Evolutionary conservation across 2,329 filamentous ascomycete species (phyloP).

Genomic region (Cercospora sp.): DNA sequence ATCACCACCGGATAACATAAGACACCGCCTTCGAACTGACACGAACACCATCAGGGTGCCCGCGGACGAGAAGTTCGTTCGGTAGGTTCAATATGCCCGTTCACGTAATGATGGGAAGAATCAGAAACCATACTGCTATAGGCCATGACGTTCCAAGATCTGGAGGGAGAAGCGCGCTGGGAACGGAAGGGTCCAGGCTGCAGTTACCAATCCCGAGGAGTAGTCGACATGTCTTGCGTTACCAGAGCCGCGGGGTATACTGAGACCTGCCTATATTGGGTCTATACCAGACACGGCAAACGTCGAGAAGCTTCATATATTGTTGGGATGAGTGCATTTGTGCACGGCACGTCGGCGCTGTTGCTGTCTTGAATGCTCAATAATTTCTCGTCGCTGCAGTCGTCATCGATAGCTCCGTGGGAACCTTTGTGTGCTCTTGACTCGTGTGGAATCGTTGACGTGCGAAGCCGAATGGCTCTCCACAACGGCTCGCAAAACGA

Average conservation of each 20-base stretch:
- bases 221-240: neutral
- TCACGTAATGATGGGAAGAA: neutral
- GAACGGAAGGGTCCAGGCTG: neutral
- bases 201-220: neutral
- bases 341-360: neutral
- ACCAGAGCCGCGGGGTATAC: neutral
- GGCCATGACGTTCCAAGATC: neutral
- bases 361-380: neutral
- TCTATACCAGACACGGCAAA: neutral
- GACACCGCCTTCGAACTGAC: neutral
- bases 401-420: neutral
- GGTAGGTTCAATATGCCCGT: constrained; percentile 6
- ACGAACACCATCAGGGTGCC: neutral
- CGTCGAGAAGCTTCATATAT: neutral
- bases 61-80: neutral
- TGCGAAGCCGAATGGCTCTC: neutral
- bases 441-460: neutral
- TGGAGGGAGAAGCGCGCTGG: neutral
- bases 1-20: neutral
- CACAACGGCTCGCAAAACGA: neutral
- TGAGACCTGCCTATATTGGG: neutral
- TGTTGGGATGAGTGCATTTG: neutral
- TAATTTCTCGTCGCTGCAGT: neutral
- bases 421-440: neutral
- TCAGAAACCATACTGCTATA: neutral